phyloP scores from a whole-genome alignment of 495 filamentous ascomycete species.

The Clohesyomyces aquaticus region DNA sequence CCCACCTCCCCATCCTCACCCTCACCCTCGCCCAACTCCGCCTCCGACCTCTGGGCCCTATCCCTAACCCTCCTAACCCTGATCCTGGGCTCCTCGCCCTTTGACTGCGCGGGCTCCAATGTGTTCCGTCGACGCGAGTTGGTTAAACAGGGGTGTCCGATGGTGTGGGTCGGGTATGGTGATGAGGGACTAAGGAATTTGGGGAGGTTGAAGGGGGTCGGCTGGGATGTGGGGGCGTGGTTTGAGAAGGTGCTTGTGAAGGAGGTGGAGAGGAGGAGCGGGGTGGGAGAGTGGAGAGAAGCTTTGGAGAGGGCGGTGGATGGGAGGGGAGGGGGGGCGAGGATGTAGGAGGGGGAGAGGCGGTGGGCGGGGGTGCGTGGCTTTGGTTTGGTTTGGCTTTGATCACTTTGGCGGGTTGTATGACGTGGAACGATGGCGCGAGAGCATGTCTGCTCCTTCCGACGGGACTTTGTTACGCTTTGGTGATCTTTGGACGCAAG shows the following conservation, averaged over 20 bases:
- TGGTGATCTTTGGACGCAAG: background rate
- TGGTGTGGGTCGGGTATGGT: conserved; percentile 21
- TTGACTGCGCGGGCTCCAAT: conserved; percentile 49
- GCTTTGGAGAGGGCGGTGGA: conserved; percentile 13
- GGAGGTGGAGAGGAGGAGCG: conserved; percentile 11
- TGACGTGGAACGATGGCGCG: too few species aligned
- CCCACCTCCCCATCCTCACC: conserved; percentile 31
- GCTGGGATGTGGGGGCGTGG: conserved; percentile 24
- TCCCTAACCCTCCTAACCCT: conserved; percentile 60
- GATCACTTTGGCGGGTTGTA: too few species aligned
- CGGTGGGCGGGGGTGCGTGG: background rate
- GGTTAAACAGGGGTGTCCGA: conserved; percentile 21
- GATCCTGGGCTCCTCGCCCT: conserved; percentile 59
- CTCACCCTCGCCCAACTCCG: conserved; percentile 39
- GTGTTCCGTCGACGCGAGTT: conserved; percentile 24
- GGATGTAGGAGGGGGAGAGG: background rate
- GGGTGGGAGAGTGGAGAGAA: conserved; percentile 23
- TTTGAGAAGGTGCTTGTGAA: conserved; percentile 21
- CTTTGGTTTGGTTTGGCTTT: background rate
- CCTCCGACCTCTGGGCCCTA: conserved; percentile 59
- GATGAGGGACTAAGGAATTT: conserved; percentile 25
- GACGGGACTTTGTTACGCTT: too few species aligned
- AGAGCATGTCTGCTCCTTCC: too few species aligned
- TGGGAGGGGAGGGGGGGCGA: background rate
- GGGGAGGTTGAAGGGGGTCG: conserved; percentile 21